A percentile compares a stretch with the other conserved stretches of the same genome.
These are phyloP conservation scores for Rosellinia necatrix DNA, from an alignment of 2,329 filamentous ascomycete species.

Conservation along the genomic window DNA sequence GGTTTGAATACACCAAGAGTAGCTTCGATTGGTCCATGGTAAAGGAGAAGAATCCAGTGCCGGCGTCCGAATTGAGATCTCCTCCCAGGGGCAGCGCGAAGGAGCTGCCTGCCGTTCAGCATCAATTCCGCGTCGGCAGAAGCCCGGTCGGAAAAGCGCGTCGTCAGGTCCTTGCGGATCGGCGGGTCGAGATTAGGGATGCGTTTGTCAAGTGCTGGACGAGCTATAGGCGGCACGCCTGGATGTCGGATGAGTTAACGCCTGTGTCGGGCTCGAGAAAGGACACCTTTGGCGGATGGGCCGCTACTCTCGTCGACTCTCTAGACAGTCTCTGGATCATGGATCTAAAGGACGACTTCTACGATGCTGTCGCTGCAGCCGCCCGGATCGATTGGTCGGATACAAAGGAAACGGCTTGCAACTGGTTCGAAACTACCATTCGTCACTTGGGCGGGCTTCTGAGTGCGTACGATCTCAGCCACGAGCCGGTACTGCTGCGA, in stretches of 20 bases:
- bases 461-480: slow-evolving; percentile 47
- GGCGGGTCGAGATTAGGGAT: slow-evolving; percentile 41
- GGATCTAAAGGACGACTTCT: slow-evolving; percentile 53
- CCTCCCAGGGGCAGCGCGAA: slow-evolving; percentile 19
- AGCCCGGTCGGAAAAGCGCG: slow-evolving; percentile 14
- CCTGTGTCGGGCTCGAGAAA: slow-evolving; percentile 50
- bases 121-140: slow-evolving; percentile 9
- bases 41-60: slow-evolving; percentile 14
- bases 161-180: slow-evolving; percentile 27
- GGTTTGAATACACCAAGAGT: slow-evolving; percentile 8
- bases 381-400: slow-evolving; percentile 52
- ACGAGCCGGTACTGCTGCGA: slow-evolving; percentile 43
- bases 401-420: slow-evolving; percentile 42
- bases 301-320: slow-evolving; percentile 56
- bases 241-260: slow-evolving; percentile 53
- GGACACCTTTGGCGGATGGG: slow-evolving; percentile 53
- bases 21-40: slow-evolving; percentile 27
- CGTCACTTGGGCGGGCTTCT: slow-evolving; percentile 50
- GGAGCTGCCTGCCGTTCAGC: slow-evolving; percentile 18
- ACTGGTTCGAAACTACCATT: slow-evolving; percentile 51
- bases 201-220: slow-evolving; percentile 47
- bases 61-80: slow-evolving; percentile 8
- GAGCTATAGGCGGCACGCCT: slow-evolving; percentile 52
- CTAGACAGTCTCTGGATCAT: slow-evolving; percentile 58
- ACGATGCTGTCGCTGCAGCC: slow-evolving; percentile 49